Evolutionary conservation across 2,329 filamentous ascomycete genomes (phyloP).

Genomic region (Alternaria gaisen): DNA sequence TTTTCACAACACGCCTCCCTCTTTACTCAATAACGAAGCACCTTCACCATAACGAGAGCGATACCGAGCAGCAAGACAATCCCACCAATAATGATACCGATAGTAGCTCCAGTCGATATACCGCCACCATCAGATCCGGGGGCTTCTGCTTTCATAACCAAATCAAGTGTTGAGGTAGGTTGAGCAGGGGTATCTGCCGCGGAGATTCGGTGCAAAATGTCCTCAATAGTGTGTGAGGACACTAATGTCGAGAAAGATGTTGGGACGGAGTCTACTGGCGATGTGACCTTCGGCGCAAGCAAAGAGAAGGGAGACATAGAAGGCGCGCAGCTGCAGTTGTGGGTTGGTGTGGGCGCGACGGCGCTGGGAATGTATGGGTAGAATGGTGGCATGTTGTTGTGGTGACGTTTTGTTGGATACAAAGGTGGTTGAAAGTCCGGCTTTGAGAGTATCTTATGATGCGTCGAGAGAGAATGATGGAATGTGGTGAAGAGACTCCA

Average conservation of each 20-base stretch:
- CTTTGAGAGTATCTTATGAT: background rate
- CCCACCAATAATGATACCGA: background rate
- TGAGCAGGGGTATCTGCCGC: background rate
- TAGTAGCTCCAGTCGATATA: background rate
- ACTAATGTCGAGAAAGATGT: background rate
- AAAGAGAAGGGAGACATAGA: background rate
- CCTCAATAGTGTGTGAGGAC: background rate
- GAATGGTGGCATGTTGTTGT: conserved; percentile 2
- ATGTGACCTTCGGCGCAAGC: background rate
- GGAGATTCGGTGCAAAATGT: background rate
- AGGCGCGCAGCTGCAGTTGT: background rate
- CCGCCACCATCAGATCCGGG: background rate
- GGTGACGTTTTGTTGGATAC: background rate
- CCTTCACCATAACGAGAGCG: background rate
- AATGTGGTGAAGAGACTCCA: background rate
- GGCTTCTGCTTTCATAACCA: background rate
- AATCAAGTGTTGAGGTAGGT: background rate
- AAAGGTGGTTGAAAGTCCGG: background rate
- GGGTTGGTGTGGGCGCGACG: background rate
- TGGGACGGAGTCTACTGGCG: background rate
- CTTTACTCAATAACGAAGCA: background rate
- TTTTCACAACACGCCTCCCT: background rate
- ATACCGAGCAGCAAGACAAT: background rate
- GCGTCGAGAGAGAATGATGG: background rate
- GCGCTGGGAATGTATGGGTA: background rate